These are phyloP conservation scores for Crithidia brevicula DNA, from an alignment of 208 protist species.

Conservation along the genomic window DNA sequence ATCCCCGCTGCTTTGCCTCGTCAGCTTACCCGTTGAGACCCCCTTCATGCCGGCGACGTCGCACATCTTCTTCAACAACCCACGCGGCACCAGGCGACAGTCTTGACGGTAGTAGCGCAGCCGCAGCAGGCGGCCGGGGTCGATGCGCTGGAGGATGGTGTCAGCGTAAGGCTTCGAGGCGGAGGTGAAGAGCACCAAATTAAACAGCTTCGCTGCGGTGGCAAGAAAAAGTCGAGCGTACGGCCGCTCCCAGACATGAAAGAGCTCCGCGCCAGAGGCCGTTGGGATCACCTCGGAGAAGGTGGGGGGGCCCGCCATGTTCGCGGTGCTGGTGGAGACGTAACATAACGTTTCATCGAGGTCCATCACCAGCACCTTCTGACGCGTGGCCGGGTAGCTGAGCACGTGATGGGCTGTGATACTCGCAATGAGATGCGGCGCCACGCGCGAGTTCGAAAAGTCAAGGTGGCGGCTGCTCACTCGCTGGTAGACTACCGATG, in stretches of 20 bases:
- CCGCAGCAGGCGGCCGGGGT: conserved; percentile 68
- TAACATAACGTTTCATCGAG: conserved; percentile 91
- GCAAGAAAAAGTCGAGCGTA: conserved; percentile 71
- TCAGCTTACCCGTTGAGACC: neutral
- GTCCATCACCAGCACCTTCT: conserved; percentile 91
- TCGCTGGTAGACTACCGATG: conserved; percentile 74
- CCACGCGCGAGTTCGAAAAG: conserved; percentile 40
- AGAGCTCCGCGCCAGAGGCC: conserved; percentile 78
- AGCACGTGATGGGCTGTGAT: conserved; percentile 88
- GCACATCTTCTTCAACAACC: conserved; percentile 46
- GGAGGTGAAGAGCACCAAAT: conserved; percentile 89
- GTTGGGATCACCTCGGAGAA: conserved; percentile 92
- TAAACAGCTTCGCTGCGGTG: conserved; percentile 80
- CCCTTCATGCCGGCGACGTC: conserved; percentile 13
- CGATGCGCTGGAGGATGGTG: conserved; percentile 84
- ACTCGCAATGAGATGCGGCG: conserved; percentile 64
- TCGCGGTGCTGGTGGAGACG: conserved; percentile 70
- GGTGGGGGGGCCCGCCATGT: conserved; percentile 66
- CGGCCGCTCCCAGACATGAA: conserved; percentile 87
- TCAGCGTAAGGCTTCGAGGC: conserved; percentile 88
- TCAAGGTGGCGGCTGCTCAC: conserved; percentile 71
- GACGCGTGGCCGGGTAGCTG: conserved; percentile 84
- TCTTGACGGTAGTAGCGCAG: conserved; percentile 84
- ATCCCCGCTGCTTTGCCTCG: neutral
- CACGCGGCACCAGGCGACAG: conserved; percentile 65